Evolutionary conservation across 1,284 basidiomycete species (phyloP).

Genomic region (Peniophora sp.): DNA sequence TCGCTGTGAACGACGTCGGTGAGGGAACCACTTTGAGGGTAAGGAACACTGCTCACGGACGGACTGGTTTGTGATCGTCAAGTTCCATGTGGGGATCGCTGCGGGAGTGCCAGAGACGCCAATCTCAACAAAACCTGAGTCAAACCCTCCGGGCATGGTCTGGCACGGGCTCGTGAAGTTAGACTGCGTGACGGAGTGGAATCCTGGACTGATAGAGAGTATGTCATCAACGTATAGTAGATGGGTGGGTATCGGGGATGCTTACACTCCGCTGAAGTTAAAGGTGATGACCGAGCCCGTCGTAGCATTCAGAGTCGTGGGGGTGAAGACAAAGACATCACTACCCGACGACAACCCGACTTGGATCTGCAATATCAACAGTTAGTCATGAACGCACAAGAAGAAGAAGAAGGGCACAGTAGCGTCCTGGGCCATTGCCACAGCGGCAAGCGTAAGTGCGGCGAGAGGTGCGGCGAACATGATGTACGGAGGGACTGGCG

Average conservation of each 20-base stretch:
- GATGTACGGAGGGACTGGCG: too few species aligned
- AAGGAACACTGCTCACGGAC: slow-evolving; percentile 24
- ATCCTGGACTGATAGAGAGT: slow-evolving; percentile 28
- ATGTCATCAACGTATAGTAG: slow-evolving; percentile 1
- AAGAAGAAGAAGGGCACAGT: slow-evolving; percentile 1
- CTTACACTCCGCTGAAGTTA: slow-evolving; percentile 34
- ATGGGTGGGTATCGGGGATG: slow-evolving; percentile 3
- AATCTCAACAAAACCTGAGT: slow-evolving; percentile 35
- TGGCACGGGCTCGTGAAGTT: slow-evolving; percentile 37
- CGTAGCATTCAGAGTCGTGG: slow-evolving; percentile 30
- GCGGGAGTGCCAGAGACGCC: slow-evolving; percentile 12
- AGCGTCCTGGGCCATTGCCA: slow-evolving; percentile 14
- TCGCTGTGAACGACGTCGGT: slow-evolving; percentile 22
- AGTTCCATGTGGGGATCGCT: slow-evolving; percentile 30
- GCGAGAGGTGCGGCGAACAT: neutral
- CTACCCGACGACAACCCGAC: slow-evolving; percentile 10
- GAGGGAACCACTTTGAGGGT: neutral
- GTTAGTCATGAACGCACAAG: neutral
- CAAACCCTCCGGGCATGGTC: slow-evolving; percentile 34
- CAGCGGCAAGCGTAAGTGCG: slow-evolving; percentile 12
- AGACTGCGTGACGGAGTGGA: slow-evolving; percentile 49
- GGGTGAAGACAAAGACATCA: slow-evolving; percentile 36
- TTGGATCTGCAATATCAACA: neutral
- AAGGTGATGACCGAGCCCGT: slow-evolving; percentile 41
- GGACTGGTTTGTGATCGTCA: slow-evolving; percentile 35